Base-by-base conservation (phyloP, 257 asterid genomes). In the Buddleja alternifolia region DNA sequence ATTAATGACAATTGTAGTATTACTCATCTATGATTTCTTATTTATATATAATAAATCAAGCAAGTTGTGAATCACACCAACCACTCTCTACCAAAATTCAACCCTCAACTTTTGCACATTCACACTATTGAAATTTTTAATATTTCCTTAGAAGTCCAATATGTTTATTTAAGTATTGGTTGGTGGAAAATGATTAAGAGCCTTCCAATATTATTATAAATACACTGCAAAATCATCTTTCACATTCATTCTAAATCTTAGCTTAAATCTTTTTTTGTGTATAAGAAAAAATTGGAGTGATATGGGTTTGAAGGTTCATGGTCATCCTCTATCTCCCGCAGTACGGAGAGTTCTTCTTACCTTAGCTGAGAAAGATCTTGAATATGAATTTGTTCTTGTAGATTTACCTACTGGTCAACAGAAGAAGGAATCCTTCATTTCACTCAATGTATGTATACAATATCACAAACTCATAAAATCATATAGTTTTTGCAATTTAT, bases 301-400 rank as follows among this genome's bases (percentile, higher is more conserved):
- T 29, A 29, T 83, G 88, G 82, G 56, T 52, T 75, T 83, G 65
- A 83, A 80, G 72, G 75, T 83, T 52, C 59, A 78, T 37, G 88
- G 85, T 0, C 23, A 52, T 42, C 80, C 81, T 11, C 8, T 66
- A 7, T 83, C 88, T 8, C 76, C 85, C 0, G 78, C 84, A 23
- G 25, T 60, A 25, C 72, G 36, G 41, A 75, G 85, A 73, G 88
- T 78, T 57, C 44, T 75, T 36, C 78, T 73, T 50, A 23, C 67
- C 65, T 62, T 83, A 32, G 81, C 78, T 0, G 84, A 83, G 63
- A 83, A 80, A 48, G 73, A 46, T 9, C 60, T 83, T 6, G 80
- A 80, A 0, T 54, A 75, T 40, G 85, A 78, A 37, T 62, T 67
- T 24, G 40, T 75, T 24, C 0, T 17, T 9, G 71, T 83, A 0